Conservation (phyloP, 163 green algal species). For the Trebouxiophyceae sp. region DNA sequence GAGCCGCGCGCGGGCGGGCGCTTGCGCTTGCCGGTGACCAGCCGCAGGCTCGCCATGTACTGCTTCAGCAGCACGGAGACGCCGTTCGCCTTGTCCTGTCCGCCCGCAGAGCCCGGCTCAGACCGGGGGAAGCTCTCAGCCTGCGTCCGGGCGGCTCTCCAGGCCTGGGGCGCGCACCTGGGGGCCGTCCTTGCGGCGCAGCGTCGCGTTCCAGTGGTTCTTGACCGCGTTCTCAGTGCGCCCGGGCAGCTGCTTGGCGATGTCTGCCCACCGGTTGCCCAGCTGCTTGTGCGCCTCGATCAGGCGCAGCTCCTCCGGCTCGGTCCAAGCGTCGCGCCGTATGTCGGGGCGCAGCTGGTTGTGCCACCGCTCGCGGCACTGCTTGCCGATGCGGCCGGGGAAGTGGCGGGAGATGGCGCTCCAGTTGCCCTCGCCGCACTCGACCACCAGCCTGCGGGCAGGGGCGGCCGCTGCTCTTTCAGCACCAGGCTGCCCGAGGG, state of each 20-base stretch:
- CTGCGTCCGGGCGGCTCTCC: neutral
- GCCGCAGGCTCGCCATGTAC: slow-evolving; percentile 6
- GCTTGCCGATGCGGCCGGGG: slow-evolving; percentile 69
- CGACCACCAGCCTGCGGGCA: slow-evolving; percentile 56
- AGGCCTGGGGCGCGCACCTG: neutral
- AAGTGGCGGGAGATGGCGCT: slow-evolving; percentile 53
- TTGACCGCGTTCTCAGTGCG: slow-evolving; percentile 81
- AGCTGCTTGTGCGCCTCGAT: slow-evolving; percentile 23
- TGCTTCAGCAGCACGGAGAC: slow-evolving; percentile 8
- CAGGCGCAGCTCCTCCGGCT: slow-evolving; percentile 61
- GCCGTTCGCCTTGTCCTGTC: slow-evolving; percentile 1
- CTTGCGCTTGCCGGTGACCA: slow-evolving; percentile 8
- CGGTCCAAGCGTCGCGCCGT: slow-evolving; percentile 62
- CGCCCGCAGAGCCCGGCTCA: neutral
- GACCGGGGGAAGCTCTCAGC: neutral
- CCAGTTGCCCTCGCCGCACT: slow-evolving; percentile 72
- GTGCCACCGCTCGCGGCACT: slow-evolving; percentile 79
- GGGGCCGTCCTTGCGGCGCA: slow-evolving; percentile 32
- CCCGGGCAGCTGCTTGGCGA: slow-evolving; percentile 65
- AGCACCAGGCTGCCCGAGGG: too few relatives aligned
- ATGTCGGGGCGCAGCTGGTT: slow-evolving; percentile 84
- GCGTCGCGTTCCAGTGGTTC: slow-evolving; percentile 82
- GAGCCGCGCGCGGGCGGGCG: too few relatives aligned
- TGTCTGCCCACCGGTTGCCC: slow-evolving; percentile 54
- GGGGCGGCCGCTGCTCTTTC: too few relatives aligned